Percentiles rank a stretch among this genome's conserved stretches.
Evolutionary conservation across 352 stramenopile genomes (phyloP).

Genomic region (Globisporangium viniferum): DNA sequence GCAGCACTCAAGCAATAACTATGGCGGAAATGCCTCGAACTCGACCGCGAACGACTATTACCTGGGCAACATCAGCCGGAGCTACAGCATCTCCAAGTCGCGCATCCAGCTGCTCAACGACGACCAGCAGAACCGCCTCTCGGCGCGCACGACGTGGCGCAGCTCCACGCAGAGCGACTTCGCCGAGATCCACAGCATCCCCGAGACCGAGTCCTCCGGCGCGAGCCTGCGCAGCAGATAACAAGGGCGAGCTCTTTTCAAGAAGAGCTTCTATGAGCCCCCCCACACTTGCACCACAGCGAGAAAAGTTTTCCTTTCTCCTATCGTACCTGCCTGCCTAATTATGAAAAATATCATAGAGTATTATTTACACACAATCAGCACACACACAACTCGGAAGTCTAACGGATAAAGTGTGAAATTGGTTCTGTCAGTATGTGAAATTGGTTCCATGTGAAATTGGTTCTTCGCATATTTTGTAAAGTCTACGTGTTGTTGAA

Average conservation of each 20-base stretch:
- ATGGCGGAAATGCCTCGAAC: neutral
- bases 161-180: constrained; percentile 20
- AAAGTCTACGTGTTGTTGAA: constrained; percentile 1
- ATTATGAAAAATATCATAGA: neutral
- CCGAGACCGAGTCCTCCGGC: constrained; percentile 13
- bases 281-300: neutral
- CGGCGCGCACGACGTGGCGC: constrained; percentile 19
- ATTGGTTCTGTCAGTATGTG: neutral
- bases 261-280: neutral
- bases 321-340: neutral
- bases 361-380: neutral
- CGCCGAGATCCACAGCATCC: constrained; percentile 19
- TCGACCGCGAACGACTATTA: constrained; percentile 20
- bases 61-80: constrained; percentile 15
- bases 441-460: neutral
- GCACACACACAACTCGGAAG: neutral
- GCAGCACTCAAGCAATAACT: neutral
- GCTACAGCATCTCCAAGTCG: constrained; percentile 21
- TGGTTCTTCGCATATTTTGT: neutral
- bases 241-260: neutral
- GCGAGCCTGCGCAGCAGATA: constrained; percentile 7
- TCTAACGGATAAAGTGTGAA: neutral
- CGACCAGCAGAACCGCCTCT: constrained; percentile 20
- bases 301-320: neutral
- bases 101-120: constrained; percentile 22